Base-by-base conservation (phyloP, 1,284 basidiomycete genomes). In the Marasmius sp. region DNA sequence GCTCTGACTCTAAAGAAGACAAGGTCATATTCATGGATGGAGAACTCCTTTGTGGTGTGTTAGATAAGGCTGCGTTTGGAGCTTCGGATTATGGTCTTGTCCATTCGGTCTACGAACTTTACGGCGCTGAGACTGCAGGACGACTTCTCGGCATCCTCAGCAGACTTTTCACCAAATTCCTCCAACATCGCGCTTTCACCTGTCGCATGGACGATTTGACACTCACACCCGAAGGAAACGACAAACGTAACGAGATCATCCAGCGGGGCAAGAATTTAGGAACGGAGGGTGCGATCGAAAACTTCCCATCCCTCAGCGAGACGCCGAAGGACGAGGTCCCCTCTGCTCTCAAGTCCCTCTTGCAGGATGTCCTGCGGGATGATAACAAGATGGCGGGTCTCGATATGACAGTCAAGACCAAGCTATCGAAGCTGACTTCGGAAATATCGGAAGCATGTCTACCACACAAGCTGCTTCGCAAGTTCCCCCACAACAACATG, bases 401-500 rank as follows among this genome's bases (percentile, higher is more conserved):
- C 36, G 95, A 98, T 74, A 85, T 94, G 66, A 93, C 92, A 8
- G 94, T 97, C 73, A 98, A 98, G 81, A 87, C 84, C 63, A 92
- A 89, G 71, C 78, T 93, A 58, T 84, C 88, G 12, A 90, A 92
- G 68, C 89, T 98, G 71, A 97, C 95, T 63, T 91, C 93, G 68
- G 90, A 94, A 2, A 95, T 97, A 60, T 92, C 94, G 20, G 89
- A 96, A 71, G 84, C 88, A n/a, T 92, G 92, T 71, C 86, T 99
- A 69, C 97, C 97, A n/a, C 79, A 86, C 57, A 92, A 92, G 56
- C 86, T 99, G 43, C 82, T 93, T 65, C 93, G 95, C 69, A 89
- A 91, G 64, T 99, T 99, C 82, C 97, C 97, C 34, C 88, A 95
- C 74, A 99, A 99, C 79, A 92, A 99, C 85, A 99, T 99, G 97